Base-by-base conservation (phyloP, 2,329 filamentous ascomycete genomes). In the Fusarium illudens region DNA sequence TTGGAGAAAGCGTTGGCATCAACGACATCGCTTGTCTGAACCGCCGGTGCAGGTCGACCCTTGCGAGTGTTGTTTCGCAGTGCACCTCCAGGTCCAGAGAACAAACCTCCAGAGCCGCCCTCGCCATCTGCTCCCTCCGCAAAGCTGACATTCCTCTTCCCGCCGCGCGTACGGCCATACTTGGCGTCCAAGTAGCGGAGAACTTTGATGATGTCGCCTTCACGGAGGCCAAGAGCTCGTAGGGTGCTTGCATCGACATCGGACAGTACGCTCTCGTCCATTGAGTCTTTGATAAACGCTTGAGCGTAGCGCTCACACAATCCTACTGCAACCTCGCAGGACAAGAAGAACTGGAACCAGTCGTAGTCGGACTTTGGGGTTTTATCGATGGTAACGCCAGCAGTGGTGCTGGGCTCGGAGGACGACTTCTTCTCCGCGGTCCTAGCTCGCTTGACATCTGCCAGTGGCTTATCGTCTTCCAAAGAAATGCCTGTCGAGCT, bases 271-370 rank as follows among this genome's bases (percentile, higher is more conserved):
- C 92, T 94, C 78, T 97, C 94, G 69, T 97, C 94, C 93, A 99
- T 98, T 22, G 94, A 96, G 76, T 99, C 96, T 75, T 90, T 90
- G 49, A 88, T 79, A 76, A 99, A 99, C 3, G 93, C 93, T 75
- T 94, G 92, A 2, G 94, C 90, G 76, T 99, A 99, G 57, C 96
- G 88, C 80, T 98, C 95, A 79, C 96, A 99, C 46, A 97, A 90
- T 61, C 96, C 93, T 50, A 95, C 92, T 44, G 94, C 91, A 72
- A 98, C 93, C 48, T 97, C 95, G 77, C 94, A 96, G 67, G 90
- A 89, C 37, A 99, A 83, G 84, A 99, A 99, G 82, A 99, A 98
- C 76, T 97, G 94, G 75, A 99, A 99, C 96, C 96, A 99, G 78
- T 99, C 96, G 77, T 98, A 97, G 49, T 96, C 90, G 1, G 91